A percentile compares a stretch with the other conserved stretches of the same genome.
phyloP scores from a whole-genome alignment of 805 yeast genomes.

The Nakazawaea pomicola region DNA sequence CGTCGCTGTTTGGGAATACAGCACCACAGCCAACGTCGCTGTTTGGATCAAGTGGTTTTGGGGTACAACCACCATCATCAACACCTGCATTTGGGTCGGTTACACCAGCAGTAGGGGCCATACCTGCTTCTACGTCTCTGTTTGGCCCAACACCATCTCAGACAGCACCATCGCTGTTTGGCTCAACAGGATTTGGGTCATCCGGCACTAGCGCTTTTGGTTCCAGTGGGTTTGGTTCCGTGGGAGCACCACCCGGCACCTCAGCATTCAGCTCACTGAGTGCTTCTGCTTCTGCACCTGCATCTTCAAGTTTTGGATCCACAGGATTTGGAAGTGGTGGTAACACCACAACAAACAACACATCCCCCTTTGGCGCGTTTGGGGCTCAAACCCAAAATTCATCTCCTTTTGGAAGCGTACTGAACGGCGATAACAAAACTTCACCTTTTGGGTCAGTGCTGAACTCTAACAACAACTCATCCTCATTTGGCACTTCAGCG shows the following conservation, averaged over 20 bases:
- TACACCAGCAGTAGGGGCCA: slow-evolving; percentile 10
- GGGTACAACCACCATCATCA: slow-evolving; percentile 12
- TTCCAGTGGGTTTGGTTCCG: too few relatives aligned
- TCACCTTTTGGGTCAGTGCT: slow-evolving; percentile 7
- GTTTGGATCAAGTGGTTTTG: slow-evolving; percentile 23
- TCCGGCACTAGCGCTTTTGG: too few relatives aligned
- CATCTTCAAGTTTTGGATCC: slow-evolving; percentile 15
- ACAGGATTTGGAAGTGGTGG: slow-evolving; percentile 6
- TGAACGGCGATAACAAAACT: background rate
- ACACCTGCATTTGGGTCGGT: slow-evolving; percentile 17
- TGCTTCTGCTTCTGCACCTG: too few relatives aligned
- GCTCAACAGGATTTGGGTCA: too few relatives aligned
- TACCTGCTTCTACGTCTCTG: slow-evolving; percentile 13
- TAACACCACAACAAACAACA: too few relatives aligned
- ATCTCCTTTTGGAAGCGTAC: background rate
- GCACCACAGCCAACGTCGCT: slow-evolving; percentile 15
- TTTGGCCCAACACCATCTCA: slow-evolving; percentile 15
- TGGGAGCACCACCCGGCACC: too few relatives aligned
- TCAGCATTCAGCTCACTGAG: too few relatives aligned
- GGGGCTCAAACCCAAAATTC: slow-evolving; percentile 11
- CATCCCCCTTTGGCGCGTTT: slow-evolving; percentile 8
- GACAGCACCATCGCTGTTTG: slow-evolving; percentile 10
- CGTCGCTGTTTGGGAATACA: slow-evolving; percentile 19
- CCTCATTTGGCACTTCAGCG: background rate
- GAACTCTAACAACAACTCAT: background rate